phyloP scores from a whole-genome alignment of 106 monocot species.

The Hemerocallis citrina region DNA sequence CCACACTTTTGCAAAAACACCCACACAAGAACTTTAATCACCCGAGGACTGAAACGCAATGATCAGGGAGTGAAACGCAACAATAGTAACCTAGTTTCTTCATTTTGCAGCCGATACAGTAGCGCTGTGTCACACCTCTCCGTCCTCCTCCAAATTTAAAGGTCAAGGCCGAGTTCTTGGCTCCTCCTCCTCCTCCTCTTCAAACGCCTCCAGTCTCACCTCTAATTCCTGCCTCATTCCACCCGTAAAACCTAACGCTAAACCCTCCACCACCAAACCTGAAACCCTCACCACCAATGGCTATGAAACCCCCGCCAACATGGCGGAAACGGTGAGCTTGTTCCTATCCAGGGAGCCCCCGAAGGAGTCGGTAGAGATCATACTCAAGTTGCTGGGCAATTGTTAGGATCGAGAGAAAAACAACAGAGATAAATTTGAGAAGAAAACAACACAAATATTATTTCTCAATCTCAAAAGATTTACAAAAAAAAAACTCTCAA shows the following conservation, averaged over 20 bases:
- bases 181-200: conserved; percentile 26
- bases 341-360: conserved; percentile 39
- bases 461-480: no score
- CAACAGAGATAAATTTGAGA: no score
- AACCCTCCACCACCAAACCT: conserved; percentile 3
- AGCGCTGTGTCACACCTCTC: no score
- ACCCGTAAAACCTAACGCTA: background rate
- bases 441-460: no score
- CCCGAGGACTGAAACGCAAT: no score
- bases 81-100: conserved; percentile 75
- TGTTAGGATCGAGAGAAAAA: no score
- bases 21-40: no score
- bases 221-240: conserved; percentile 6
- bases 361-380: conserved; percentile 41
- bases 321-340: conserved; percentile 16
- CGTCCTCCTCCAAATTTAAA: conserved; percentile 62
- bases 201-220: conserved; percentile 12
- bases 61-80: conserved; percentile 66
- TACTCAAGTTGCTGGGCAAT: conserved; percentile 50
- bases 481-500: no score
- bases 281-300: conserved; percentile 20
- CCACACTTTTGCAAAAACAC: no score
- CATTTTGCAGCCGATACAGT: no score
- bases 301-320: no score
- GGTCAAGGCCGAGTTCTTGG: conserved; percentile 86